A percentile compares a stretch with the other conserved stretches of the same genome.
These are phyloP conservation scores for Eucalyptus victrix DNA, from an alignment of 345 rosid species.

Conservation along the genomic window DNA sequence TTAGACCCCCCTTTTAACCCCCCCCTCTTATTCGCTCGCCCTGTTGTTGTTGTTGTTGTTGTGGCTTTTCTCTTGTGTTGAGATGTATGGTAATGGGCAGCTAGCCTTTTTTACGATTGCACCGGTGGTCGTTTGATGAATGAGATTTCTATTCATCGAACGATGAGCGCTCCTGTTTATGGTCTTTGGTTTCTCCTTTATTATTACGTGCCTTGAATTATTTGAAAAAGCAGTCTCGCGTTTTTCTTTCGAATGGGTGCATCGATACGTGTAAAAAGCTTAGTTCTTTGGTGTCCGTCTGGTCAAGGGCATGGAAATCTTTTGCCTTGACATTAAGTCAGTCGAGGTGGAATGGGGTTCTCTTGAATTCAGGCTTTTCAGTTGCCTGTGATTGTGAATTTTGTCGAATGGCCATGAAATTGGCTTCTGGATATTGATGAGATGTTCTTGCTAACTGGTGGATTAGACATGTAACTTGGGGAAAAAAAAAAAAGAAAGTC, in stretches of 20 bases:
- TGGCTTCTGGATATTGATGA: background rate
- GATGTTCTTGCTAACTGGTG: background rate
- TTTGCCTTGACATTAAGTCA: background rate
- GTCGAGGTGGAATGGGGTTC: background rate
- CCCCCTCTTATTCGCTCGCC: background rate
- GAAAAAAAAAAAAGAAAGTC: background rate
- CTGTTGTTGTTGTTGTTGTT: background rate
- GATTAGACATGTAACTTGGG: background rate
- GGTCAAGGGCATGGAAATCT: background rate
- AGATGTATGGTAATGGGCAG: background rate
- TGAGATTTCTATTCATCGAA: background rate
- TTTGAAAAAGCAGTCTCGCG: background rate
- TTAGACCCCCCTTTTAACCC: background rate
- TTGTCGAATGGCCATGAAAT: background rate
- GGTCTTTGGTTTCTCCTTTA: background rate
- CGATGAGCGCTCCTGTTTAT: background rate
- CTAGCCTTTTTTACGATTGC: background rate
- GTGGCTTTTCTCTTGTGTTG: background rate
- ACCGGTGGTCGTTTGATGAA: background rate
- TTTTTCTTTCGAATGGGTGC: background rate
- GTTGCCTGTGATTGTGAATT: background rate
- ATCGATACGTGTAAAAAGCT: background rate
- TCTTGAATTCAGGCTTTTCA: background rate
- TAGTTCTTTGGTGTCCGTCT: background rate
- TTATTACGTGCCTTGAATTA: background rate